These are phyloP conservation scores for Candida taoyuanica DNA, from an alignment of 805 yeast species.

Conservation along the genomic window DNA sequence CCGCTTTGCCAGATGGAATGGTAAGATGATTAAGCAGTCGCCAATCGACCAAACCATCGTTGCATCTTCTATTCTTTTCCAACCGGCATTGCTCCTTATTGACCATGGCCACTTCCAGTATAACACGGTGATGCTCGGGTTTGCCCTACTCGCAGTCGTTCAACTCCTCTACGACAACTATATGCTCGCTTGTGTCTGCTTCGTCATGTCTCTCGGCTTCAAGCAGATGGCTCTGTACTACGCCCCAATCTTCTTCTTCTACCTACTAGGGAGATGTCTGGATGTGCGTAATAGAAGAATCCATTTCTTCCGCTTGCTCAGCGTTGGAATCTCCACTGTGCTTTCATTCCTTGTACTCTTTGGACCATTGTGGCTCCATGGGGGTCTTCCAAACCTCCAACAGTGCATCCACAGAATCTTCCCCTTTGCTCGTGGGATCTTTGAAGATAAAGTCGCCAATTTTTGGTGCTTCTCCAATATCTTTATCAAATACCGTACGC, in stretches of 20 bases:
- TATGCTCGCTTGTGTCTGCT: conserved; percentile 67
- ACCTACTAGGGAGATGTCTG: conserved; percentile 53
- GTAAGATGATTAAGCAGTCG: conserved; percentile 50
- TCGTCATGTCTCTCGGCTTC: conserved; percentile 73
- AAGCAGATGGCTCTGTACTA: conserved; percentile 96
- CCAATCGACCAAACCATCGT: conserved; percentile 74
- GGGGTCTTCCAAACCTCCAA: conserved; percentile 34
- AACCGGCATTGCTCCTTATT: conserved; percentile 75
- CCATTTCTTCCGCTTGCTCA: conserved; percentile 51
- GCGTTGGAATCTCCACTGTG: conserved; percentile 62
- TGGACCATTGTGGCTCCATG: conserved; percentile 54
- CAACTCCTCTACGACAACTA: conserved; percentile 61
- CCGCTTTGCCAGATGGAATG: conserved; percentile 65
- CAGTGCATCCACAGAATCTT: conserved; percentile 72
- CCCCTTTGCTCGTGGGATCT: conserved; percentile 89
- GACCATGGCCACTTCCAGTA: conserved; percentile 98
- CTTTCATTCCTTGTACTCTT: conserved; percentile 47
- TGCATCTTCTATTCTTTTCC: conserved; percentile 74
- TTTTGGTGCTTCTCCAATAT: conserved; percentile 95
- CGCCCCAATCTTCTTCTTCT: conserved; percentile 83
- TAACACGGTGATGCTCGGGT: conserved; percentile 91
- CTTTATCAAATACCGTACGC: conserved; percentile 59
- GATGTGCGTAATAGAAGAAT: conserved; percentile 30
- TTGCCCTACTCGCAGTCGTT: conserved; percentile 63
- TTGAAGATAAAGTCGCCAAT: conserved; percentile 96